These are phyloP conservation scores for Triticum monococcum DNA, from an alignment of 176 grass and related monocot genomes.

Conservation along the genomic window DNA sequence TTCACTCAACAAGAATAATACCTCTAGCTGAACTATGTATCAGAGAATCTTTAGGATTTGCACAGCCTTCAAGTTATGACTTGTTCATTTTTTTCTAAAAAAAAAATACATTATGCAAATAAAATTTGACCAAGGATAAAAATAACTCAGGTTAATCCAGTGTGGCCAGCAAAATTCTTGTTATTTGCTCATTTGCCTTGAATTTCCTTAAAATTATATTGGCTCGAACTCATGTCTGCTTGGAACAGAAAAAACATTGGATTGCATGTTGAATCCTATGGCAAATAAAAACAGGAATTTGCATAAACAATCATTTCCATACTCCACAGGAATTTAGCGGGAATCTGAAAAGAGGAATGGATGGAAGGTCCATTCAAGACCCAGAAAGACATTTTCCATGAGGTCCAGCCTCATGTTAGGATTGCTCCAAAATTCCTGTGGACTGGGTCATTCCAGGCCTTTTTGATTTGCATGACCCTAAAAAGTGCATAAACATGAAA, in stretches of 20 bases:
- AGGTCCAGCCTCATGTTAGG: not conserved
- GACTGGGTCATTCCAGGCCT: not conserved
- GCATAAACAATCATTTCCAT: not conserved
- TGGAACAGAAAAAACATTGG: not conserved
- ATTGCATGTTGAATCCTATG: not conserved
- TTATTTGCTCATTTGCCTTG: not conserved
- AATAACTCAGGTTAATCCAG: not conserved
- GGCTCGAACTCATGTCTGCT: not conserved
- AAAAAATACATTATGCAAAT: not conserved
- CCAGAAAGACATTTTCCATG: not conserved
- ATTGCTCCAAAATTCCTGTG: not conserved
- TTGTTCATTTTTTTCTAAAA: not conserved
- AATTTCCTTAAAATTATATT: not conserved
- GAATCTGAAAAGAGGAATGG: not conserved
- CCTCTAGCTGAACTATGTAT: not conserved
- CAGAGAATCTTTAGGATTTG: slow-evolving; percentile 4
- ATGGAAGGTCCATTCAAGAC: not conserved
- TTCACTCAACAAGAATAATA: not conserved
- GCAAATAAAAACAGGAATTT: not conserved
- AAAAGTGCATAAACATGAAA: not conserved
- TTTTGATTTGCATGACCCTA: not conserved
- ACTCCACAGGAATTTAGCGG: not conserved
- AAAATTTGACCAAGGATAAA: not conserved
- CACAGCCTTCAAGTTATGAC: not conserved
- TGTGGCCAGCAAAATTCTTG: not conserved